These are phyloP conservation scores for Cryptomeria japonica DNA, from an alignment of 75 land plant genomes.

Conservation along the genomic window DNA sequence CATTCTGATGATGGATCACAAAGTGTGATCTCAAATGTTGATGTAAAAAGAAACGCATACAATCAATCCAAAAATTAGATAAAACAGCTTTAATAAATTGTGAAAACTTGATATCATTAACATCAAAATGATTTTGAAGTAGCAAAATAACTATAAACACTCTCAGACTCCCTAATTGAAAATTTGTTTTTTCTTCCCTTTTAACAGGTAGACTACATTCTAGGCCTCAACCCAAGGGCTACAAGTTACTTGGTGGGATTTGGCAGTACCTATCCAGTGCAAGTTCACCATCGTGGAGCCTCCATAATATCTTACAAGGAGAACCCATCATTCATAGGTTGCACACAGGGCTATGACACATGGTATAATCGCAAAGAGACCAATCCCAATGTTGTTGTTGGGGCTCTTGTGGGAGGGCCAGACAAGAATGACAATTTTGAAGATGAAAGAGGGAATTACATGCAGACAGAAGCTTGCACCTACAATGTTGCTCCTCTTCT, in stretches of 20 bases:
- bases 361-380: constrained; percentile 48
- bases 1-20: no score
- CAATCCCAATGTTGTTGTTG: constrained; percentile 72
- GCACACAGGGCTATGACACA: constrained; percentile 63
- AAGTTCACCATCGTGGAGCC: constrained; percentile 57
- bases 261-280: constrained; percentile 37
- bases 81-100: no score
- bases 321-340: constrained; percentile 52
- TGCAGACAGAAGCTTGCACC: constrained; percentile 69
- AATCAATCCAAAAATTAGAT: no score
- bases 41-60: no score
- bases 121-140: background rate
- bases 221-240: constrained; percentile 52
- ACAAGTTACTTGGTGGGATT: constrained; percentile 57
- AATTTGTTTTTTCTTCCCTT: constrained; percentile 16
- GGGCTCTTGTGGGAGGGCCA: constrained; percentile 83
- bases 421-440: constrained; percentile 47
- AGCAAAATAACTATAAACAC: background rate
- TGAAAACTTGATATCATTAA: no score
- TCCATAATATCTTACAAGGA: constrained; percentile 57
- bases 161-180: no score
- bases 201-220: constrained; percentile 49
- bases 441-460: constrained; percentile 52
- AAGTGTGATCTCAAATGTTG: no score
- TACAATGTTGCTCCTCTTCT: constrained; percentile 74